Evolutionary conservation across 2,329 filamentous ascomycete genomes (phyloP), one percentile per base, ranked within the genome.

Genomic region (Microthyrium microscopicum): DNA sequence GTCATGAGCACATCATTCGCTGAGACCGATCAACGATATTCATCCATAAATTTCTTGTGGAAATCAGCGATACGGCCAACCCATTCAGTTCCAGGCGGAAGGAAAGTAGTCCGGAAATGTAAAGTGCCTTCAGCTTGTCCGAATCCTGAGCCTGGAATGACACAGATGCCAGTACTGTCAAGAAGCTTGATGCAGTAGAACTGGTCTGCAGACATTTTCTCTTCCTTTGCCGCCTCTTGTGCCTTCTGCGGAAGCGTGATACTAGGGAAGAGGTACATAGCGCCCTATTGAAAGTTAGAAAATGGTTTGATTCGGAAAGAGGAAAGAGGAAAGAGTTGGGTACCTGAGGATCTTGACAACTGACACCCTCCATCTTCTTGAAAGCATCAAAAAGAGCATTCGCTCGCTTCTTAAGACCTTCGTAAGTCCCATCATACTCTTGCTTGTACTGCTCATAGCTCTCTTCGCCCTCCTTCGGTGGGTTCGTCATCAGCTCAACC

Each of bases 261-360:
- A 46, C 82, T 89, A 17, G 89, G 89, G 72, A 95, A 98, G 48
- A 98, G 78, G 63, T 98, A 98, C 89, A 98, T 98, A 53, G 80
- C 77, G 39, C 89, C 89, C 68, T 93, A 42, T 3, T 4, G 5
- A 22, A 24, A 8, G 6, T 33, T 42, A 18, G 42, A 33, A 18
- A 12, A 21, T 33, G 35, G 35, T 20, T 5, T 20, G 11, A 19
- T 17, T 19, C 16, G 25, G 13, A 7, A 7, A 38, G 36, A 39
- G n/a, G 24, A 35, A 33, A 34, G 24, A 41, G 27, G 26, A 24
- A 22, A 20, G 17, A 22, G 7, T 29, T 26, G 7, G 16, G 21
- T 24, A 15, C 25, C 24, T 28, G 26, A 36, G 89, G 89, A 45
- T 73, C 68, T 47, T 79, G 78, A 59, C 85, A 93, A 54, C 85